Base-by-base conservation (phyloP, 768 basidiomycete species). In the Lentinula sp. region DNA sequence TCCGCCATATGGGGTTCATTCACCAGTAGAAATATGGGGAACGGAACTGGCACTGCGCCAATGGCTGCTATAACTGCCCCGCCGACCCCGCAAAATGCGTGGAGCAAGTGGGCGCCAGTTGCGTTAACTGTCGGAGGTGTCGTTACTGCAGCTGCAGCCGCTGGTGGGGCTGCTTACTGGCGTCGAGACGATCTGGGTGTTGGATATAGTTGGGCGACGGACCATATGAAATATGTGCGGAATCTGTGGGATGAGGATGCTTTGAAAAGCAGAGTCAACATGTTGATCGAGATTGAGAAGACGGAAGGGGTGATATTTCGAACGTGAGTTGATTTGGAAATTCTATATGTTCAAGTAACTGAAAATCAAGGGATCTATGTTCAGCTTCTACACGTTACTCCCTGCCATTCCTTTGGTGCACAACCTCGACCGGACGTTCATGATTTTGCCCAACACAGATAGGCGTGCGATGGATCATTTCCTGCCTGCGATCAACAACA, bases 201-300 rank as follows among this genome's bases (percentile, higher is more conserved):
- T 46, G 85, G 90, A 2, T 88, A 88, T 66, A 74, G 78, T 10
- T 94, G 87, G 86, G 87, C 86, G 2, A 85, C 81, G 35, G 94
- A 95, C 66, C 95, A 98, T 71, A 84, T 97, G 85, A 90, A 88
- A 68, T 98, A 89, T 71, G 87, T 95, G 8, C 85, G 90, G 46
- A 90, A 80, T 65, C 73, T 97, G 35, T 96, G 94, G 95, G 87
- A 95, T 66, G 84, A 87, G 65, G 77, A 79, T 20, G 77, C 74
- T 9, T 75, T 95, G 73, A 77, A 78, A 42, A 73, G 69, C 61
- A 80, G 95, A 20, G 66, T 96, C 57, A 83, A 87, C 32, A 76
- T 75, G 33, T 72, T 97, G 55, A 72, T 89, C 48, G 77, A 79
- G 53, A 77, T 86, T 48, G 85, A 90, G 59, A 74, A 82, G 55